A percentile compares a stretch with the other conserved stretches of the same genome.
Evolutionary conservation across 2,329 filamentous ascomycete genomes (phyloP).

Genomic region (Metarhizium rileyi): DNA sequence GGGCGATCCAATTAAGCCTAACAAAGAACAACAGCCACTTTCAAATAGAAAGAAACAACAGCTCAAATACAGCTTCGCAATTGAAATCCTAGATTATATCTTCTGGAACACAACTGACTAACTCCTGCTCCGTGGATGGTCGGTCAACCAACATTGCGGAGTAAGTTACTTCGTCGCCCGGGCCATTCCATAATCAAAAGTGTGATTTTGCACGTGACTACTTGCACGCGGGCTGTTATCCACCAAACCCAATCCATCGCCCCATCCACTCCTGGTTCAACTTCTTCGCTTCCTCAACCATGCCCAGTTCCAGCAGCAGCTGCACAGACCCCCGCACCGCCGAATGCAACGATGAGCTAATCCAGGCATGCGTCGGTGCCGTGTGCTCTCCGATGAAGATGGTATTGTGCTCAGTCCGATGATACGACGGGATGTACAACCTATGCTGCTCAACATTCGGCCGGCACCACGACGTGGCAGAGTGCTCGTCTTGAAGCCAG

Average conservation of each 20-base stretch:
- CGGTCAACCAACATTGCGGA: no score
- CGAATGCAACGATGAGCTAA: conserved; percentile 8
- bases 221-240: no score
- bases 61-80: no score
- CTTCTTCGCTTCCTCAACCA: conserved; percentile 43
- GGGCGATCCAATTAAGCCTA: no score
- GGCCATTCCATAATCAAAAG: no score
- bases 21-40: no score
- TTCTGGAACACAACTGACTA: no score
- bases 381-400: conserved; percentile 25
- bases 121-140: no score
- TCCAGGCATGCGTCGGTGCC: conserved; percentile 50
- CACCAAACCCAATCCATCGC: conserved; percentile 32
- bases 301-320: conserved; percentile 3
- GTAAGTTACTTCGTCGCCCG: no score
- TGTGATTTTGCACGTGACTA: no score
- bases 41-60: no score
- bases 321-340: background rate
- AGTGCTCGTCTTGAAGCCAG: conserved; percentile 46
- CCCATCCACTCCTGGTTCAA: conserved; percentile 50
- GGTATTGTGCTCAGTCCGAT: conserved; percentile 42
- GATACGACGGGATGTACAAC: conserved; percentile 50
- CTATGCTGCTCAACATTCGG: conserved; percentile 46
- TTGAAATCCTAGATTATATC: no score
- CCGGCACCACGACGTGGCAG: conserved; percentile 44